These are phyloP conservation scores for Carpinus fangiana DNA, from an alignment of 306 rosid genomes.

Conservation along the genomic window DNA sequence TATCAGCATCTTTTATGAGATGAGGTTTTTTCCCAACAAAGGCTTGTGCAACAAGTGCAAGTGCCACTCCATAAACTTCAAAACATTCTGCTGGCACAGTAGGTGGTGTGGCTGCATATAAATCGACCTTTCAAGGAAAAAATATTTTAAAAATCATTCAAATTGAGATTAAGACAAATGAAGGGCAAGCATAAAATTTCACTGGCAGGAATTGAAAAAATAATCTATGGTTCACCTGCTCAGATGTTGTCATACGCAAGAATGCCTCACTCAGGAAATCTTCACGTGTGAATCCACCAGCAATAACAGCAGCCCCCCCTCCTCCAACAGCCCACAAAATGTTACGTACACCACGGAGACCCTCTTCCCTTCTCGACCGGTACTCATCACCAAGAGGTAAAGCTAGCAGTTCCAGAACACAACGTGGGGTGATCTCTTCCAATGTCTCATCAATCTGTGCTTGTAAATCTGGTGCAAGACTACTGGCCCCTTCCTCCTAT, in stretches of 20 bases:
- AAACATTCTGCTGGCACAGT: constrained; percentile 95
- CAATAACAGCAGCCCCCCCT: constrained; percentile 95
- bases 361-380: constrained; percentile 72
- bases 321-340: constrained; percentile 97
- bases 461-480: constrained; percentile 89
- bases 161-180: constrained; percentile 5
- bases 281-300: constrained; percentile 91
- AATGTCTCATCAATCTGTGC: constrained; percentile 94
- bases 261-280: constrained; percentile 84
- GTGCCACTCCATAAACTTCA: constrained; percentile 96
- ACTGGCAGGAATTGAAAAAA: constrained; percentile 14
- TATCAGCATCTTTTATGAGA: constrained; percentile 89
- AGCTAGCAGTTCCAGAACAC: constrained; percentile 89
- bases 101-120: constrained; percentile 89
- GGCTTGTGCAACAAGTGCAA: constrained; percentile 93
- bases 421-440: constrained; percentile 87
- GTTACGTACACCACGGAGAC: constrained; percentile 87
- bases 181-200: background rate
- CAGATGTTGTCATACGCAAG: constrained; percentile 83
- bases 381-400: constrained; percentile 68
- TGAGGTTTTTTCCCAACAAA: constrained; percentile 84
- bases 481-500: constrained; percentile 98
- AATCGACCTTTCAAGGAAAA: constrained; percentile 68
- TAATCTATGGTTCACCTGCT: constrained; percentile 57
- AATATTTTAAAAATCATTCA: background rate